Evolutionary conservation across 2,329 filamentous ascomycete genomes (phyloP).

Genomic region (Penicillium sp.): DNA sequence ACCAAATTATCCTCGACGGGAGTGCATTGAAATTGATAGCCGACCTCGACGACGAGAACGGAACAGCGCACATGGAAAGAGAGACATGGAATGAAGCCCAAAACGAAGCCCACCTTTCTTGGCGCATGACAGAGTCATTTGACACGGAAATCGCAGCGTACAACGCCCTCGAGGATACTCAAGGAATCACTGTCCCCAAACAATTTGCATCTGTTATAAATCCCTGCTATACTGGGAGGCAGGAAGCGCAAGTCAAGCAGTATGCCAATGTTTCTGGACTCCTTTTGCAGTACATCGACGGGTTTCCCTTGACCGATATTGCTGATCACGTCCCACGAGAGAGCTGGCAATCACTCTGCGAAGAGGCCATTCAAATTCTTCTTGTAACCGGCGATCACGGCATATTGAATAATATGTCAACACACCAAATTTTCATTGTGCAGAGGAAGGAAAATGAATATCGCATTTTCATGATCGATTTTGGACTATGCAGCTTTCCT

Average conservation of each 20-base stretch:
- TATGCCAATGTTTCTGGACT: slow-evolving; percentile 12
- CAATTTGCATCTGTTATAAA: slow-evolving; percentile 7
- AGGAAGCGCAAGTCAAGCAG: neutral
- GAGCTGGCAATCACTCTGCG: slow-evolving; percentile 17
- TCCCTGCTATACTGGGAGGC: neutral
- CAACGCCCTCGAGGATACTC: slow-evolving; percentile 12
- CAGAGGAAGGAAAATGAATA: slow-evolving; percentile 6
- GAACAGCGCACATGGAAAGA: neutral
- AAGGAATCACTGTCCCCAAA: slow-evolving; percentile 18
- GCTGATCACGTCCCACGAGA: slow-evolving; percentile 6
- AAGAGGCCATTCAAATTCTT: slow-evolving; percentile 20
- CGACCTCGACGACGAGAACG: slow-evolving; percentile 2
- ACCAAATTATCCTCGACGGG: slow-evolving; percentile 13
- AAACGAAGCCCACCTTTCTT: slow-evolving; percentile 17
- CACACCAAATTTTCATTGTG: slow-evolving; percentile 14
- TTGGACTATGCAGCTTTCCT: slow-evolving; percentile 12
- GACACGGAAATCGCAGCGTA: slow-evolving; percentile 15
- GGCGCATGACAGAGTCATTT: slow-evolving; percentile 11
- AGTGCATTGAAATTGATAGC: slow-evolving; percentile 5
- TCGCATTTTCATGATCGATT: slow-evolving; percentile 5
- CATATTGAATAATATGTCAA: slow-evolving; percentile 21
- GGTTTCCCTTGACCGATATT: slow-evolving; percentile 13
- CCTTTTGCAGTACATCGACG: slow-evolving; percentile 17
- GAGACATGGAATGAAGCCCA: slow-evolving; percentile 10
- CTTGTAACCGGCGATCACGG: slow-evolving; percentile 12